Evolutionary conservation across 495 filamentous ascomycete genomes (phyloP).

Genomic region (Aspergillus baeticus): DNA sequence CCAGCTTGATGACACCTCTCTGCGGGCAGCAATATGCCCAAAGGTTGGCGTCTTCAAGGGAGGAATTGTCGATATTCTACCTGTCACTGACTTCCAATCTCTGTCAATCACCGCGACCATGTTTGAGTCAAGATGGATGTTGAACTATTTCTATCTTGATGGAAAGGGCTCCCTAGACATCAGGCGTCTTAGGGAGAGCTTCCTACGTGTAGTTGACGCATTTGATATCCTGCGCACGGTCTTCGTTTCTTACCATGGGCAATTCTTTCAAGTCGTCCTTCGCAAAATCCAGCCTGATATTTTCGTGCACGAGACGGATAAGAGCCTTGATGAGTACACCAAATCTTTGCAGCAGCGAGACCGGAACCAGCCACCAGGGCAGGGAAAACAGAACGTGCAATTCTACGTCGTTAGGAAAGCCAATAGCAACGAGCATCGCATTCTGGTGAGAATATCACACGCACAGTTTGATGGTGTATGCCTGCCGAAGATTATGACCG

Average conservation of each 20-base stretch:
- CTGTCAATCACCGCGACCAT: constrained; percentile 61
- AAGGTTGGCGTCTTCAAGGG: constrained; percentile 56
- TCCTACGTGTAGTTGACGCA: constrained; percentile 43
- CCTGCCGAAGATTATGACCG: constrained; percentile 58
- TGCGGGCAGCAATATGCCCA: constrained; percentile 50
- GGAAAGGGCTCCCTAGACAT: constrained; percentile 48
- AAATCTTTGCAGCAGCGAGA: constrained; percentile 46
- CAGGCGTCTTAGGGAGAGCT: constrained; percentile 43
- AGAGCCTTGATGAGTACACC: constrained; percentile 50
- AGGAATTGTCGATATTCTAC: constrained; percentile 57
- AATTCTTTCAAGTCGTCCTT: constrained; percentile 62
- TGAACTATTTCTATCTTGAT: constrained; percentile 60
- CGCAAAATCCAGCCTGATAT: constrained; percentile 53
- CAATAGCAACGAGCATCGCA: constrained; percentile 48
- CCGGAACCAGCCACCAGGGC: constrained; percentile 48
- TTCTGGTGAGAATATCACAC: constrained; percentile 67
- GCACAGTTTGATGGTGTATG: constrained; percentile 75
- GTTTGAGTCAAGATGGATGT: constrained; percentile 47
- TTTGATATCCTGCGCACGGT: constrained; percentile 72
- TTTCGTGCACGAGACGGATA: constrained; percentile 53
- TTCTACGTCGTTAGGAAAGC: constrained; percentile 58
- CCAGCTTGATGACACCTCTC: constrained; percentile 38
- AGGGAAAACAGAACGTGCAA: constrained; percentile 64
- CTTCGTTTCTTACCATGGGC: constrained; percentile 56
- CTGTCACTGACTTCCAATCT: constrained; percentile 63